phyloP scores from a whole-genome alignment of 106 monocot species.

The Dioscorea alata region DNA sequence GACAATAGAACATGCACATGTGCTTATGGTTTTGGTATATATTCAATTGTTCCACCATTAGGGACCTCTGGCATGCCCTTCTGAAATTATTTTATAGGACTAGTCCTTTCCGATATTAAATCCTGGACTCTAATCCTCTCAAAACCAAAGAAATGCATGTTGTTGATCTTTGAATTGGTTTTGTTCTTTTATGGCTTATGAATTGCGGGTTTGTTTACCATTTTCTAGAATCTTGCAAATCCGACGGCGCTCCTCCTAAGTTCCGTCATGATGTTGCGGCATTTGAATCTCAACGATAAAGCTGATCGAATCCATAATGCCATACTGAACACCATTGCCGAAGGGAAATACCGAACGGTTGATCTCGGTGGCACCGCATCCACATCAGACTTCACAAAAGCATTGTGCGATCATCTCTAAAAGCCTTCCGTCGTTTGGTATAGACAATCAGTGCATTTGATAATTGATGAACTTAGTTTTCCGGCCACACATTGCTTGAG shows the following conservation, averaged over 20 bases:
- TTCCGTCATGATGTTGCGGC: slow-evolving; percentile 76
- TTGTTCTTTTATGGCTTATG: too few relatives aligned
- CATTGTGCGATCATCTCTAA: slow-evolving; percentile 25
- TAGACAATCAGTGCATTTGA: too few relatives aligned
- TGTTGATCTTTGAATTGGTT: too few relatives aligned
- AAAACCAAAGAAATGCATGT: neutral
- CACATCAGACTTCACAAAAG: slow-evolving; percentile 59
- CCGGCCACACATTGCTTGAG: too few relatives aligned
- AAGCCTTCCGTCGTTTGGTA: too few relatives aligned
- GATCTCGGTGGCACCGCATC: slow-evolving; percentile 66
- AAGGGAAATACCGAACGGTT: slow-evolving; percentile 69
- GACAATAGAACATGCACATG: neutral
- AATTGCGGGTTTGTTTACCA: neutral
- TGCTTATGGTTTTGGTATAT: neutral
- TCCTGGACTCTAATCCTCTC: neutral
- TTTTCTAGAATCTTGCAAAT: slow-evolving; percentile 77
- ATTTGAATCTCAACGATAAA: slow-evolving; percentile 62
- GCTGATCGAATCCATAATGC: slow-evolving; percentile 74
- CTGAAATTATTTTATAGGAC: neutral
- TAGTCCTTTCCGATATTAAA: neutral
- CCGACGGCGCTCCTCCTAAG: slow-evolving; percentile 82
- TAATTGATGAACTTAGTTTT: too few relatives aligned
- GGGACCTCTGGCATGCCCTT: neutral
- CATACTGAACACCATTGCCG: slow-evolving; percentile 63
- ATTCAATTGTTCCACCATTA: neutral